Percentiles rank a stretch among this genome's conserved stretches.
phyloP scores from a whole-genome alignment of 371 early-diverging fungal species.

The Gilbertella persicaria region DNA sequence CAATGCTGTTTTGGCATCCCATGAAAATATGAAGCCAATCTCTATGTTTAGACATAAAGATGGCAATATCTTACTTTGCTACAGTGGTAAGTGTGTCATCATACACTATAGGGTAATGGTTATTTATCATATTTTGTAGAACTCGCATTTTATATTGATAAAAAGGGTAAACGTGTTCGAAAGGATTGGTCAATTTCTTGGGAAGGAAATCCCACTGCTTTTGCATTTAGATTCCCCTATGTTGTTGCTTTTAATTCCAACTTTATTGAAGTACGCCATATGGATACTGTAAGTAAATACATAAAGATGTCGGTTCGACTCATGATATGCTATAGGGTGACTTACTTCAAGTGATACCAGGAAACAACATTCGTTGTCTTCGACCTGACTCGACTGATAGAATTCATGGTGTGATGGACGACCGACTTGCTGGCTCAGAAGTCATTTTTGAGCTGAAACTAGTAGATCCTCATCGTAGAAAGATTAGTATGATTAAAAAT shows the following conservation, averaged over 20 bases:
- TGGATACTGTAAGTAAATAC: conserved; percentile 57
- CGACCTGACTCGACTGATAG: conserved; percentile 52
- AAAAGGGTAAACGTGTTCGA: conserved; percentile 77
- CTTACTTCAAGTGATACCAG: conserved; percentile 65
- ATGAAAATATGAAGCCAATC: conserved; percentile 65
- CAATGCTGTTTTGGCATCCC: conserved; percentile 23
- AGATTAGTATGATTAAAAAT: conserved; percentile 26
- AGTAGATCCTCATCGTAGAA: conserved; percentile 23
- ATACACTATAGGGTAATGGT: no score
- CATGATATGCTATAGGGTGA: conserved; percentile 41
- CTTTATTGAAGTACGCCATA: conserved; percentile 88
- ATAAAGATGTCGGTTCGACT: not conserved
- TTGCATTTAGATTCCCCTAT: conserved; percentile 80
- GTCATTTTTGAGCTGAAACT: conserved; percentile 42
- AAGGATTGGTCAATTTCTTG: conserved; percentile 77
- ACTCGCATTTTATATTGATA: conserved; percentile 91
- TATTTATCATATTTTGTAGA: conserved; percentile 40
- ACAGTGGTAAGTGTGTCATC: conserved; percentile 71
- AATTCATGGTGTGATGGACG: conserved; percentile 60
- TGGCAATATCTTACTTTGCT: conserved; percentile 86
- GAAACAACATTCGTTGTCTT: conserved; percentile 62
- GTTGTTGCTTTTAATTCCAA: conserved; percentile 84
- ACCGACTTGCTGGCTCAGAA: conserved; percentile 37
- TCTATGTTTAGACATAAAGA: conserved; percentile 80
- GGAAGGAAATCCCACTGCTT: conserved; percentile 74